phyloP scores from a whole-genome alignment of 345 rosid species.

The Brassica cretica region DNA sequence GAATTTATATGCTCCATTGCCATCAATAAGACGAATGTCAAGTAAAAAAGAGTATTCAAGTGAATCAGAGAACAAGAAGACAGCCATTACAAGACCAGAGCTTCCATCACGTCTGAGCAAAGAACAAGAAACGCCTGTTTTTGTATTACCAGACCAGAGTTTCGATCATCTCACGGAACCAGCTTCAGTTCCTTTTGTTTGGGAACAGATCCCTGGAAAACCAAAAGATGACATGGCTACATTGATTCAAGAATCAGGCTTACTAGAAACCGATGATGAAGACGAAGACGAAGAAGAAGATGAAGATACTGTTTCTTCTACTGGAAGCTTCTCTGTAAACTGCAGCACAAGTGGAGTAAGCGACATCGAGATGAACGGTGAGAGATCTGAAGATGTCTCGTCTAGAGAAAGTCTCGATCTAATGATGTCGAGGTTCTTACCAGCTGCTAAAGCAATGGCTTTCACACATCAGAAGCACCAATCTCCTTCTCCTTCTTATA shows the following conservation, averaged over 20 bases:
- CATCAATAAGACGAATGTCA: conserved; percentile 66
- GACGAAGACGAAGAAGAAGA: conserved; percentile 47
- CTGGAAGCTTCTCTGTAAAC: conserved; percentile 59
- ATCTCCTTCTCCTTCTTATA: conserved; percentile 42
- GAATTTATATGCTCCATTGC: conserved; percentile 80
- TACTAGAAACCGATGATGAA: conserved; percentile 39
- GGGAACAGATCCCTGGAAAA: conserved; percentile 92
- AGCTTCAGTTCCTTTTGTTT: conserved; percentile 79
- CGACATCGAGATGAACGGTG: conserved; percentile 40
- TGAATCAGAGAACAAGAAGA: conserved; percentile 20
- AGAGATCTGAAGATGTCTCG: conserved; percentile 43
- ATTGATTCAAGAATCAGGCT: conserved; percentile 38
- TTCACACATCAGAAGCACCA: conserved; percentile 53
- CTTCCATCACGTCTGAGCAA: conserved; percentile 45
- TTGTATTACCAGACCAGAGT: conserved; percentile 42
- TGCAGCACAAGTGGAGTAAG: conserved; percentile 59
- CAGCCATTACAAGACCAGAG: conserved; percentile 31
- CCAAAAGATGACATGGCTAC: conserved; percentile 49
- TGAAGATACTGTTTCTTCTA: conserved; percentile 50
- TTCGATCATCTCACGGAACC: conserved; percentile 80
- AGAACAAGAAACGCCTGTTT: conserved; percentile 31
- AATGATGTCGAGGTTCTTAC: conserved; percentile 93
- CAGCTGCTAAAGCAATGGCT: conserved; percentile 97
- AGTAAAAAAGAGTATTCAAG: neutral
- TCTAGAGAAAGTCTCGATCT: conserved; percentile 60